phyloP scores from a whole-genome alignment of 1,139 yeast species.

The Kazachstania sp. region DNA sequence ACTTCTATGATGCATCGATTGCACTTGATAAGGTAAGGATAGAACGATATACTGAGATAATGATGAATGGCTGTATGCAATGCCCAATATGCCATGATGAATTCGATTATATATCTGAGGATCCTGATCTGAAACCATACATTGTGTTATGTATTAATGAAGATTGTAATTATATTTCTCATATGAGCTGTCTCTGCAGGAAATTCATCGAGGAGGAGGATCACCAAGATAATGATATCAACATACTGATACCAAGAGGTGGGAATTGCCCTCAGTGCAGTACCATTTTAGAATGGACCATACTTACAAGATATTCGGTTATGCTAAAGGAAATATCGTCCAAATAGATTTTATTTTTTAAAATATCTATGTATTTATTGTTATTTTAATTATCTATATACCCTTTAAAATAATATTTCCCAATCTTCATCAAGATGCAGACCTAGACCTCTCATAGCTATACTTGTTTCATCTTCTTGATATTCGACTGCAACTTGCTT shows the following conservation, averaged over 20 bases:
- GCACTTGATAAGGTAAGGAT: conserved; percentile 13
- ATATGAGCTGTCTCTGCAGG: conserved; percentile 39
- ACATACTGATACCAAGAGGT: conserved; percentile 33
- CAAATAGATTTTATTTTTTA: neutral
- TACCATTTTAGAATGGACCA: conserved; percentile 36
- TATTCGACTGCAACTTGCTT: conserved; percentile 33
- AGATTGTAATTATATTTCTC: conserved; percentile 35
- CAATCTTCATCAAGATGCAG: conserved; percentile 45
- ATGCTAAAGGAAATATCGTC: conserved; percentile 1
- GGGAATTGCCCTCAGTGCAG: conserved; percentile 39
- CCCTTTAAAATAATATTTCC: conserved; percentile 32
- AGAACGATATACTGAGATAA: conserved; percentile 19
- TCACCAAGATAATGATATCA: conserved; percentile 6
- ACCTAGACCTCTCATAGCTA: conserved; percentile 46
- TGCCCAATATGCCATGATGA: conserved; percentile 31
- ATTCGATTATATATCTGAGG: conserved; percentile 33
- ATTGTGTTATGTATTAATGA: conserved; percentile 35
- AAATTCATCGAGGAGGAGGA: conserved; percentile 18
- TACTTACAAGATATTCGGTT: conserved; percentile 33
- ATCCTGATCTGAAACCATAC: conserved; percentile 21
- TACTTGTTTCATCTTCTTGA: conserved; percentile 18
- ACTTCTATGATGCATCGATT: conserved; percentile 16
- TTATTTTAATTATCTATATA: neutral
- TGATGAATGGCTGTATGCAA: conserved; percentile 21
- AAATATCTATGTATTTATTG: neutral